These are phyloP conservation scores for Populus alba DNA, from an alignment of 345 rosid species.

Conservation along the genomic window DNA sequence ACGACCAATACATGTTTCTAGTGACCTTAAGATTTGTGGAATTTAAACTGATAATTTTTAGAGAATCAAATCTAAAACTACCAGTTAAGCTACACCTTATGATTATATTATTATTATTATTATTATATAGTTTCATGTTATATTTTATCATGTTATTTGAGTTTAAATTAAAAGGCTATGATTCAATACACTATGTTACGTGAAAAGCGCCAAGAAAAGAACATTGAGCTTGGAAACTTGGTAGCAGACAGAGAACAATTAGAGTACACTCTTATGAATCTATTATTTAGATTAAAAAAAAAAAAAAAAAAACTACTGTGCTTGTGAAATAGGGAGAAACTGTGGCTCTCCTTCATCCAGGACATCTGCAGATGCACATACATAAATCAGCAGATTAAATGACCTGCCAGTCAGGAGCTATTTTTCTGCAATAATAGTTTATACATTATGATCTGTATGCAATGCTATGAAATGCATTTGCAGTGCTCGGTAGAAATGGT, in stretches of 20 bases:
- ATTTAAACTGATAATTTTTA: no score
- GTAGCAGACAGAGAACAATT: constrained; percentile 34
- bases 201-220: neutral
- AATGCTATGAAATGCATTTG: neutral
- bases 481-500: neutral
- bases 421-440: neutral
- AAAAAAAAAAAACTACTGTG: neutral
- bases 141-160: no score
- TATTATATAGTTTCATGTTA: no score
- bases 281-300: no score
- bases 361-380: neutral
- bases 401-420: constrained; percentile 6
- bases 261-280: neutral
- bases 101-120: no score
- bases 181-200: no score
- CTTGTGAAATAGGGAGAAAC: neutral
- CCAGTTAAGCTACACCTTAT: no score
- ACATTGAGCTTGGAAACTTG: neutral
- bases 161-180: no score
- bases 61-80: no score
- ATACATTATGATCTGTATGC: neutral
- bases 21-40: accelerated
- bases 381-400: neutral
- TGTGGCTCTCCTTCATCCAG: neutral
- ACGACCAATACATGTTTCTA: no score